phyloP scores from a whole-genome alignment of 2,329 filamentous ascomycete genomes.

The Microcyclosporella mali region DNA sequence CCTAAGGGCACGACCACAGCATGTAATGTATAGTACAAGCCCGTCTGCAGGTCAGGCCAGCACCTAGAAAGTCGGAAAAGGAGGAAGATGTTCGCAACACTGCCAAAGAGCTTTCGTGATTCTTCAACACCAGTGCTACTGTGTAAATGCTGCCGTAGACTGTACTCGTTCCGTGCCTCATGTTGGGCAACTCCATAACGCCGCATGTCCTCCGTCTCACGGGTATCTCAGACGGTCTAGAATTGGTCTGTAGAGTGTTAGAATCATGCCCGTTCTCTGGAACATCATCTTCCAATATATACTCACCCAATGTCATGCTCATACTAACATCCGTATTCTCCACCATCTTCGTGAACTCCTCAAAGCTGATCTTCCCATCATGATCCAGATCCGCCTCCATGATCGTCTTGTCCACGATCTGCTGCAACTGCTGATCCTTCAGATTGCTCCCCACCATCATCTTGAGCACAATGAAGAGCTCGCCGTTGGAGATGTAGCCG shows the following conservation, averaged over 20 bases:
- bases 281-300: background rate
- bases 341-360: slow-evolving; percentile 98
- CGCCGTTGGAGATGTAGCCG: slow-evolving; percentile 96
- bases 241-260: slow-evolving; percentile 15
- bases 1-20: too few species aligned
- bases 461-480: slow-evolving; percentile 98
- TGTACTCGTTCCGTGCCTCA: background rate
- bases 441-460: slow-evolving; percentile 99
- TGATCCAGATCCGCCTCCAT: slow-evolving; percentile 97
- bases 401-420: slow-evolving; percentile 99
- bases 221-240: slow-evolving; percentile 10
- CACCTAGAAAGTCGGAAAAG: too few species aligned
- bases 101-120: too few species aligned
- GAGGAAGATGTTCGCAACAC: too few species aligned
- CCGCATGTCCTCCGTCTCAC: background rate
- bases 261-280: background rate
- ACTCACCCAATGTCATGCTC: slow-evolving; percentile 61
- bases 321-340: slow-evolving; percentile 75
- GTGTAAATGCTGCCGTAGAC: too few species aligned
- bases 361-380: slow-evolving; percentile 97
- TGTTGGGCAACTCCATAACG: slow-evolving; percentile 3
- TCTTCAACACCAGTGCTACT: too few species aligned
- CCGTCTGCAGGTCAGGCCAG: too few species aligned
- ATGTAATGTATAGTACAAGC: too few species aligned
- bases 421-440: slow-evolving; percentile 97